Conservation (phyloP, 164 flowering plant species). For the Vitis amurensis region DNA sequence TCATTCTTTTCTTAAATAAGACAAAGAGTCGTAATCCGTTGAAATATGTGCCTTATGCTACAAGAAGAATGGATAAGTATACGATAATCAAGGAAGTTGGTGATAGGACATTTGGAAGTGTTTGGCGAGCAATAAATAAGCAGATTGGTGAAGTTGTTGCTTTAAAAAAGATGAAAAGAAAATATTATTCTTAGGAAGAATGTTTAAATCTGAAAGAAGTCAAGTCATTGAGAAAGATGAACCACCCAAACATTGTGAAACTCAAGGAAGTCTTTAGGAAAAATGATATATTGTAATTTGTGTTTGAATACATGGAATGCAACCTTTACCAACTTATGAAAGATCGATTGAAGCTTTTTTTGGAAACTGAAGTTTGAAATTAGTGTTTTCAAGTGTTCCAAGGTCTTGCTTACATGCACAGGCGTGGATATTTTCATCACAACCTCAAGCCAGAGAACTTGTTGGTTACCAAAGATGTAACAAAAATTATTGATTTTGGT, state of each 20-base stretch:
- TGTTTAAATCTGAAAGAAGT: slow-evolving; percentile 96
- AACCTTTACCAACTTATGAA: slow-evolving; percentile 93
- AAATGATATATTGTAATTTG: slow-evolving; percentile 78
- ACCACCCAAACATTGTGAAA: slow-evolving; percentile 92
- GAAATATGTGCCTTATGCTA: slow-evolving; percentile 17
- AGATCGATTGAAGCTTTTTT: slow-evolving; percentile 46
- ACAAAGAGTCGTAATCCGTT: slow-evolving; percentile 27
- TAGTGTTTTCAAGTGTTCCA: slow-evolving; percentile 68
- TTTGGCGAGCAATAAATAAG: slow-evolving; percentile 90
- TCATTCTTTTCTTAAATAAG: slow-evolving; percentile 35
- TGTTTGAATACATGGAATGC: slow-evolving; percentile 97
- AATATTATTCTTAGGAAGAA: slow-evolving; percentile 91
- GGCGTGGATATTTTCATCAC: slow-evolving; percentile 9
- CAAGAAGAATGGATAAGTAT: slow-evolving; percentile 77
- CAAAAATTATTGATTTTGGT: slow-evolving; percentile 95
- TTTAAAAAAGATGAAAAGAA: slow-evolving; percentile 90
- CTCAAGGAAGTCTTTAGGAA: slow-evolving; percentile 97
- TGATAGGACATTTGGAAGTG: slow-evolving; percentile 96
- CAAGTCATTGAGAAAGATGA: slow-evolving; percentile 88
- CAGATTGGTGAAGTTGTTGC: slow-evolving; percentile 97
- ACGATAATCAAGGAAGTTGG: slow-evolving; percentile 96
- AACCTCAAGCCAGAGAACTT: slow-evolving; percentile 85
- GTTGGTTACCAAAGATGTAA: slow-evolving; percentile 66
- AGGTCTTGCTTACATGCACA: too few relatives aligned
- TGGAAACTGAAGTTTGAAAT: slow-evolving; percentile 76